These are phyloP conservation scores for Nematocida sp. DNA, from an alignment of 371 early-diverging fungal genomes.

Conservation along the genomic window DNA sequence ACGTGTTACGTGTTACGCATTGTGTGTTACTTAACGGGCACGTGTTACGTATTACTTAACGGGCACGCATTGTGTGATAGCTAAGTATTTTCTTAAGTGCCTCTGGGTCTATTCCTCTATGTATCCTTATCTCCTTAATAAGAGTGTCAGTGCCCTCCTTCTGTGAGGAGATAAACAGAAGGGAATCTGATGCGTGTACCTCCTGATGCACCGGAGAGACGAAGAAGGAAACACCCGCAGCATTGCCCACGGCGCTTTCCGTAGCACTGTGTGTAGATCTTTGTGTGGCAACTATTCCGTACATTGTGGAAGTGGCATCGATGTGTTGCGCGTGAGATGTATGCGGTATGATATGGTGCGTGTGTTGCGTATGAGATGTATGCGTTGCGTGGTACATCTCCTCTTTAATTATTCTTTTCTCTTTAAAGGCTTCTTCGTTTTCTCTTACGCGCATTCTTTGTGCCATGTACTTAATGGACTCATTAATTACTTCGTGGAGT, in stretches of 20 bases:
- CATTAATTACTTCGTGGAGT: slow-evolving; percentile 18
- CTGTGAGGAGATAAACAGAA: no score
- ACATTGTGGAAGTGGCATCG: neutral
- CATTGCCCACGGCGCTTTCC: no score
- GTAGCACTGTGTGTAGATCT: no score
- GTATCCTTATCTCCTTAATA: no score
- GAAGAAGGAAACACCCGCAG: slow-evolving; percentile 9
- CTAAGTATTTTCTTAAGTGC: slow-evolving; percentile 17
- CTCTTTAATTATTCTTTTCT: neutral
- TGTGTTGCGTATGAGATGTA: neutral
- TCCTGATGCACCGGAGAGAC: slow-evolving; percentile 46
- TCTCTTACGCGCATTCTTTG: neutral
- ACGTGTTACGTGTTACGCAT: no score
- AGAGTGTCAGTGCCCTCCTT: no score
- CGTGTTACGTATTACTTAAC: no score
- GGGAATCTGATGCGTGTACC: slow-evolving; percentile 15
- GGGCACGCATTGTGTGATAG: no score
- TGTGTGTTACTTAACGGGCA: no score
- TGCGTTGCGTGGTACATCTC: neutral
- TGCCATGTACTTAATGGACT: neutral
- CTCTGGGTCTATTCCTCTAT: slow-evolving; percentile 1
- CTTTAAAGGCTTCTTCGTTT: slow-evolving; percentile 3
- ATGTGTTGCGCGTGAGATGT: neutral
- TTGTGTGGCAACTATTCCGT: no score
- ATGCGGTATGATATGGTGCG: neutral